Percentiles rank a stretch among this genome's conserved stretches.
Evolutionary conservation across 2,329 filamentous ascomycete genomes (phyloP).

Genomic region (Pseudocercospora macadamiae): DNA sequence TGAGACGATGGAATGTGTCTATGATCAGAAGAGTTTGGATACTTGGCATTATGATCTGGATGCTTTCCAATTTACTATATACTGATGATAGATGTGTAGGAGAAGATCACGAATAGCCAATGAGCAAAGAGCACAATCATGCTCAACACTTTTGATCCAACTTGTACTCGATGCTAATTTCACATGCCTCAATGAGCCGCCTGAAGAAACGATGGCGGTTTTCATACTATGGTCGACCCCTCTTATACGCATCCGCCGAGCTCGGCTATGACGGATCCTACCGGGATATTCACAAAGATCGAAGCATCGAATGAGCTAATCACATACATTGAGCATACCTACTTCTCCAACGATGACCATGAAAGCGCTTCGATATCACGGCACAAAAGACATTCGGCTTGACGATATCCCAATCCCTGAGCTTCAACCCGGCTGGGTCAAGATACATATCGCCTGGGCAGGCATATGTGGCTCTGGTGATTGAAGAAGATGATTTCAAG

Average conservation of each 20-base stretch:
- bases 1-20: constrained; percentile 45
- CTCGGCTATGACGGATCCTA: background rate
- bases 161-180: no score
- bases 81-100: constrained; percentile 27
- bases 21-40: constrained; percentile 44
- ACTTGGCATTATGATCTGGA: constrained; percentile 50
- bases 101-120: background rate
- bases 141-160: background rate
- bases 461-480: constrained; percentile 13
- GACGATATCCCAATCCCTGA: constrained; percentile 12
- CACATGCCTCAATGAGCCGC: no score
- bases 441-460: constrained; percentile 15
- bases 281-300: no score
- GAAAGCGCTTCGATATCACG: constrained; percentile 15
- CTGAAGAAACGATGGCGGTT: no score
- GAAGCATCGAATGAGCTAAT: no score
- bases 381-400: constrained; percentile 12
- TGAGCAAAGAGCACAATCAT: background rate
- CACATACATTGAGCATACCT: no score
- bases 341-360: no score
- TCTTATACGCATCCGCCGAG: background rate
- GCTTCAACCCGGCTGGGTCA: constrained; percentile 15
- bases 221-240: background rate
- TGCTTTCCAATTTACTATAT: constrained; percentile 46
- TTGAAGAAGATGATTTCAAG: no score